A percentile compares a stretch with the other conserved stretches of the same genome.
Conservation (phyloP, 2,329 filamentous ascomycete species). For the Pleomassaria siparia region DNA sequence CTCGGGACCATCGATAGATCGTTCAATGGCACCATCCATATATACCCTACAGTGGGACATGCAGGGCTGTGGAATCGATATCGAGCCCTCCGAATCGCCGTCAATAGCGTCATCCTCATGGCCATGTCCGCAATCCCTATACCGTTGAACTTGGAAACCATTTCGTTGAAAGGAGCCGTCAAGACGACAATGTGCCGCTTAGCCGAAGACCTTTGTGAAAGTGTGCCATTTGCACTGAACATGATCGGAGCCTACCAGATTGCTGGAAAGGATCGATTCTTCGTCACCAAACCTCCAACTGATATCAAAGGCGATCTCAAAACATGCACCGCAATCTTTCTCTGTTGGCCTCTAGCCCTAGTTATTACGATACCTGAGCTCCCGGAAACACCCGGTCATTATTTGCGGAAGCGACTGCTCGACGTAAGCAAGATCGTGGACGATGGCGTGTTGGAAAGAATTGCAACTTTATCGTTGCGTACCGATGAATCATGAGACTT, state of each 20-base stretch:
- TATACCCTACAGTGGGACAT: slow-evolving; percentile 1
- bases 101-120: neutral
- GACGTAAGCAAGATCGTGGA: neutral
- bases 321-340: neutral
- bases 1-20: neutral
- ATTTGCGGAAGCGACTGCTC: neutral
- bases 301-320: neutral
- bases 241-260: neutral
- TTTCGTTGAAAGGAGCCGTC: neutral
- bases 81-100: neutral
- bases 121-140: neutral
- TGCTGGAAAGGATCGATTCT: neutral
- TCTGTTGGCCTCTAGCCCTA: slow-evolving; percentile 1
- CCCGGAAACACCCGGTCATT: neutral
- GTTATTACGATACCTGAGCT: neutral
- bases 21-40: neutral
- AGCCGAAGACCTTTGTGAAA: neutral
- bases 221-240: neutral
- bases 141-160: neutral
- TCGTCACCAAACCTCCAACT: neutral
- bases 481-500: neutral
- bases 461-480: neutral
- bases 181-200: neutral
- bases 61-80: neutral
- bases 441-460: slow-evolving; percentile 1